A percentile compares a stretch with the other conserved stretches of the same genome.
phyloP scores from a whole-genome alignment of 441 rosid genomes.

The Populus tomentosa region DNA sequence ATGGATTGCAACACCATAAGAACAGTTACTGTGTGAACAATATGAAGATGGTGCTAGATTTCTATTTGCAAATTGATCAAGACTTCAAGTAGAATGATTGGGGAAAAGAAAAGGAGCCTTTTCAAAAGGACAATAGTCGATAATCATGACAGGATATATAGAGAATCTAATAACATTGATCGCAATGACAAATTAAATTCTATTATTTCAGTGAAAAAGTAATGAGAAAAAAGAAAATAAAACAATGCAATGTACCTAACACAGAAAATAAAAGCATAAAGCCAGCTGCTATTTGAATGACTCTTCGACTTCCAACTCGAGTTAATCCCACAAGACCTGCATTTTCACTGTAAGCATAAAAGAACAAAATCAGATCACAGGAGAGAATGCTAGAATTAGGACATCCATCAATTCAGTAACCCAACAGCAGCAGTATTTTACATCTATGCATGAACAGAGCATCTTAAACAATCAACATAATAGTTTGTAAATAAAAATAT shows the following conservation, averaged over 20 bases:
- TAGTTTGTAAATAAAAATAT: neutral
- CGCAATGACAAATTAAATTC: neutral
- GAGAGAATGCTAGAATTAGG: neutral
- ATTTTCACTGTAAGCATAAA: constrained; percentile 54
- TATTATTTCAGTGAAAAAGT: neutral
- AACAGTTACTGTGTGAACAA: neutral
- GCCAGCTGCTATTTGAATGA: constrained; percentile 59
- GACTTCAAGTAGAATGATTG: neutral
- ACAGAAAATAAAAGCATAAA: constrained; percentile 89
- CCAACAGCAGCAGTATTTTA: neutral
- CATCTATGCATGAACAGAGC: neutral
- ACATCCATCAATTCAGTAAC: neutral
- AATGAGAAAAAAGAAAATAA: neutral
- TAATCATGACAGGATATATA: neutral
- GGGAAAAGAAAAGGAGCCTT: neutral
- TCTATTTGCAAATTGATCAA: neutral
- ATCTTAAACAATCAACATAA: neutral
- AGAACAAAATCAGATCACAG: constrained; percentile 10
- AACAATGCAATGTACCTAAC: constrained; percentile 35
- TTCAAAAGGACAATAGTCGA: neutral
- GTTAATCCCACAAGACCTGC: constrained; percentile 80
- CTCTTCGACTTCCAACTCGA: constrained; percentile 77
- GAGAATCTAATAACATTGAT: neutral
- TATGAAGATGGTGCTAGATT: neutral
- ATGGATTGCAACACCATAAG: constrained; percentile 1